Evolutionary conservation across 2,329 filamentous ascomycete species (phyloP).

Genomic region (Paecilomyces dactylethromorphus): DNA sequence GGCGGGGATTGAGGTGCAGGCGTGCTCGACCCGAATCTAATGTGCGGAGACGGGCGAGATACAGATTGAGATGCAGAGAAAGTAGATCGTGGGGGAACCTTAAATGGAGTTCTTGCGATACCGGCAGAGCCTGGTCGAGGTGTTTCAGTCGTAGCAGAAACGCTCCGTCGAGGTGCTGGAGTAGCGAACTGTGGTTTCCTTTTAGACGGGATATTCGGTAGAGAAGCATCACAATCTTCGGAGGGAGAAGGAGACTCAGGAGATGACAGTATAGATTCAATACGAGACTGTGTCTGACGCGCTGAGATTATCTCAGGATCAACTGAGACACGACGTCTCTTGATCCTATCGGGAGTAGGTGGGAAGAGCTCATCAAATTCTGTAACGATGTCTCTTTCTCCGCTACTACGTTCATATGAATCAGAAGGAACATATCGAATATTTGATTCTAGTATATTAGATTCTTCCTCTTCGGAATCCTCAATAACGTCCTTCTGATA

Average conservation of each 20-base stretch:
- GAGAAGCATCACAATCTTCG: slow-evolving; percentile 1
- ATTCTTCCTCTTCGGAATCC: slow-evolving; percentile 4
- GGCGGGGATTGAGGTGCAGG: slow-evolving; percentile 10
- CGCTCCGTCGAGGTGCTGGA: slow-evolving; percentile 6
- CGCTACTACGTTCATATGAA: not conserved
- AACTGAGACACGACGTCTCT: slow-evolving; percentile 24
- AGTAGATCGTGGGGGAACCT: slow-evolving; percentile 21
- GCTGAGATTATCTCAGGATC: slow-evolving; percentile 1
- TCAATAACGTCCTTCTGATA: slow-evolving; percentile 6
- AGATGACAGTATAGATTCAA: slow-evolving; percentile 14
- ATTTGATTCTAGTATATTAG: not conserved
- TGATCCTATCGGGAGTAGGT: slow-evolving; percentile 16
- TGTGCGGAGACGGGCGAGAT: slow-evolving; percentile 9
- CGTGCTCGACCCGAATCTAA: slow-evolving; percentile 7
- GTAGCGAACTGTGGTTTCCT: slow-evolving; percentile 3
- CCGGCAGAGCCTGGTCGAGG: slow-evolving; percentile 9
- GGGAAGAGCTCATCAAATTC: slow-evolving; percentile 26
- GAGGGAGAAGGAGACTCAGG: slow-evolving; percentile 7
- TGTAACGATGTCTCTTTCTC: slow-evolving; percentile 8
- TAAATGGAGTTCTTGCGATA: slow-evolving; percentile 16
- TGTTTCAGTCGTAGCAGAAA: slow-evolving; percentile 3
- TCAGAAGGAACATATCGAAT: not conserved
- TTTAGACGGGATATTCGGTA: not conserved
- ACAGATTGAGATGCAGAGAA: slow-evolving; percentile 15
- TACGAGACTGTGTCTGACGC: slow-evolving; percentile 1